Base-by-base conservation (phyloP, 2,329 filamentous ascomycete genomes). In the Aaosphaeria pasadenensis region DNA sequence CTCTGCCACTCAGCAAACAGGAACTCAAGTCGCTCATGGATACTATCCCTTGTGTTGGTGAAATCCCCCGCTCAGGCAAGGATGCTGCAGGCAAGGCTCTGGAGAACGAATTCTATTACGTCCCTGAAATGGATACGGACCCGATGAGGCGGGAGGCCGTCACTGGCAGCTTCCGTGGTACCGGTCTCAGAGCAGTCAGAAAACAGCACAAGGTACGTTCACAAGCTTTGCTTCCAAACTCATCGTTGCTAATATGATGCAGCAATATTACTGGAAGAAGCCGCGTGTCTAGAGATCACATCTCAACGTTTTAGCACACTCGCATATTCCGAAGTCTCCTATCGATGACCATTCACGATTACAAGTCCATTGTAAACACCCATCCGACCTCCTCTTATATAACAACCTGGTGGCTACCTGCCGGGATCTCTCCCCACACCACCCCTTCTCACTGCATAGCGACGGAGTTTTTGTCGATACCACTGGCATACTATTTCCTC, bases 71-170 rank as follows among this genome's bases (percentile, higher is more conserved):
- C 36, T 86, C 92, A 68, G 94, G 94, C 65, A 99, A 97, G 71
- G 94, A 99, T 66, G 94, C 94, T 5, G 92, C 94, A 0, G 94
- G 94, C 57, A 94, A 96, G 74, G 76, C 86, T 5, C 81, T 99
- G 1, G 92, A 99, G 77, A 95, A 89, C 76, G 91, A 99, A 70
- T 97, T 95, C 70, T 97, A 97, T 73, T 99, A 99, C 64, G 79
- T 96, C 6, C 88, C 91, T 0, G 92, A 97, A 69, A 80, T 84
- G 62, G 94, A 99, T 66, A 77, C 80, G 2, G 91, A 97, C 64
- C 81, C 85, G 54, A 83, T 87, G 64, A 83, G 92, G 50, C 83
- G 88, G 44, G 82, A 89, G 46, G 88, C 91, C 24, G 90, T 96
- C 11, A 89, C 91, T 1, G 86, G 91, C 57, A 89, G 89, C 45